phyloP scores from a whole-genome alignment of 2,329 filamentous ascomycete genomes.

The Dryadomyces quercivorus region DNA sequence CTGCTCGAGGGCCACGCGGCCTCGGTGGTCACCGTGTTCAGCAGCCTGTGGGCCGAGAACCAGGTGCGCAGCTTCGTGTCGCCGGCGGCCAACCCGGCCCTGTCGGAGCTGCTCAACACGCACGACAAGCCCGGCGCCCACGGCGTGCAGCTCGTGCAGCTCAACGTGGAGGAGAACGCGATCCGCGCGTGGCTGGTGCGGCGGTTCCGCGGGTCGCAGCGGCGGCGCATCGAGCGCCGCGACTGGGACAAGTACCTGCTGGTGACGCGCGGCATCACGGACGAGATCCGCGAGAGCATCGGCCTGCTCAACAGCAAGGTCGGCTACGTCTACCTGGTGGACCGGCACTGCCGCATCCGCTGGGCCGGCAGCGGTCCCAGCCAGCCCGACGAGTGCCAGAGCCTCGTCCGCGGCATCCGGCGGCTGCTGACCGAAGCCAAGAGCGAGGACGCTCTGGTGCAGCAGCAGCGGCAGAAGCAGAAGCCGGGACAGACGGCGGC shows the following conservation, averaged over 20 bases:
- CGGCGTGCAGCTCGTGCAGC: slow-evolving; percentile 60
- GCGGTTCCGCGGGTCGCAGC: slow-evolving; percentile 42
- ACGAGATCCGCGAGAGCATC: slow-evolving; percentile 50
- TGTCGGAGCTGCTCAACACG: slow-evolving; percentile 48
- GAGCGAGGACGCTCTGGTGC: not conserved
- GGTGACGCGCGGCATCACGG: slow-evolving; percentile 43
- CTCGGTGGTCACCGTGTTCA: slow-evolving; percentile 71
- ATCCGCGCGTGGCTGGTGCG: slow-evolving; percentile 49
- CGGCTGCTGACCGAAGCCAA: slow-evolving; percentile 37
- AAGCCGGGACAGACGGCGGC: not conserved
- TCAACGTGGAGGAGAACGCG: slow-evolving; percentile 79
- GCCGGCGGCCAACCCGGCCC: slow-evolving; percentile 51
- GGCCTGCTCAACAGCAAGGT: slow-evolving; percentile 79
- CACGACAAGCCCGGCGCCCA: slow-evolving; percentile 25
- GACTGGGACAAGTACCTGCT: slow-evolving; percentile 52
- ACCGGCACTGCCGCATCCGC: slow-evolving; percentile 75
- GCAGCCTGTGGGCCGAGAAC: slow-evolving; percentile 71
- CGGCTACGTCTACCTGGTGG: slow-evolving; percentile 85
- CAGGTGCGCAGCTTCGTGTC: slow-evolving; percentile 66
- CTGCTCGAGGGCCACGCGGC: slow-evolving; percentile 43
- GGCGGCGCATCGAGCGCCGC: slow-evolving; percentile 33
- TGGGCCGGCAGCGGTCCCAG: slow-evolving; percentile 80
- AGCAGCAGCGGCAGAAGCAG: not conserved
- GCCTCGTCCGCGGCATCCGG: slow-evolving; percentile 51
- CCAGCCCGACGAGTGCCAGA: slow-evolving; percentile 52